Percentiles rank a stretch among this genome's conserved stretches.
These are phyloP conservation scores for Dalbergia oliveri DNA, from an alignment of 306 rosid genomes.

Conservation along the genomic window DNA sequence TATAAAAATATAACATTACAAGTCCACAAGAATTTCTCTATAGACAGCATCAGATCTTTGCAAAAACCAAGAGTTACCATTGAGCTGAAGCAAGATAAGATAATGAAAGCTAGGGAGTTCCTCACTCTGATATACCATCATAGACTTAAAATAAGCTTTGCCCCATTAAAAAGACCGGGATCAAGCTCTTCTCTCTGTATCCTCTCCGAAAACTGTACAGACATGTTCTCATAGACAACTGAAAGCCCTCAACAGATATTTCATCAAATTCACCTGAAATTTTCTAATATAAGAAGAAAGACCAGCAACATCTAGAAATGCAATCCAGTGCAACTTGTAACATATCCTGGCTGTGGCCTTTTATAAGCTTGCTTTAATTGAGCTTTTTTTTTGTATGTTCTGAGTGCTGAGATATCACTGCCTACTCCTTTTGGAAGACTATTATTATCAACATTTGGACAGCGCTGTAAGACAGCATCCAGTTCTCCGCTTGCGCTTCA, in stretches of 20 bases:
- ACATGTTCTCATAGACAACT: constrained; percentile 44
- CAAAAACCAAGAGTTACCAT: constrained; percentile 31
- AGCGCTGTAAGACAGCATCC: constrained; percentile 58
- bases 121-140: constrained; percentile 20
- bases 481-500: constrained; percentile 83
- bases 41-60: constrained; percentile 21
- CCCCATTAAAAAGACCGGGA: constrained; percentile 69
- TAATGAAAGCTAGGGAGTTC: neutral
- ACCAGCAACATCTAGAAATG: constrained; percentile 53
- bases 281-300: constrained; percentile 23
- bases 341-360: constrained; percentile 44
- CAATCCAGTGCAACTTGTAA: constrained; percentile 63
- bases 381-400: constrained; percentile 55
- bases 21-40: constrained; percentile 11
- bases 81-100: constrained; percentile 34
- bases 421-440: constrained; percentile 51
- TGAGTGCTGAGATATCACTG: constrained; percentile 46
- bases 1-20: neutral
- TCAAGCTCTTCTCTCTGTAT: constrained; percentile 53
- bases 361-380: constrained; percentile 47
- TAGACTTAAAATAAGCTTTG: constrained; percentile 46
- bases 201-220: constrained; percentile 61
- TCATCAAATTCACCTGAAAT: constrained; percentile 27
- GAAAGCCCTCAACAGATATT: constrained; percentile 36
- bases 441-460: constrained; percentile 43